A percentile compares a stretch with the other conserved stretches of the same genome.
These are phyloP conservation scores for Pythium sp. DNA, from an alignment of 352 stramenopile species.

Conservation along the genomic window DNA sequence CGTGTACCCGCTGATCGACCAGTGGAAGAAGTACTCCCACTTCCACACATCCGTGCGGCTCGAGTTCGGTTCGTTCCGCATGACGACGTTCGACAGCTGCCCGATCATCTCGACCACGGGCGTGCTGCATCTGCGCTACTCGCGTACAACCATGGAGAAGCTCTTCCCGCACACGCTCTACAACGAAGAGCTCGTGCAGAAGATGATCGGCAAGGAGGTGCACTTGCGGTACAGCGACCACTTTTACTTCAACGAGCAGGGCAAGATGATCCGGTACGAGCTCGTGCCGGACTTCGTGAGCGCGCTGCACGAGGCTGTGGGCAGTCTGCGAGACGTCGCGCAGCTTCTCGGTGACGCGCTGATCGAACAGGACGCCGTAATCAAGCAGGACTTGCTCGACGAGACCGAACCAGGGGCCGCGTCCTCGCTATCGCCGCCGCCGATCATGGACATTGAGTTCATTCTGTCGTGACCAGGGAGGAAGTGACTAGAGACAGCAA, in stretches of 20 bases:
- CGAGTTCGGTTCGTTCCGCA: conserved; percentile 20
- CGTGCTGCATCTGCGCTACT: conserved; percentile 42
- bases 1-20: conserved; percentile 21
- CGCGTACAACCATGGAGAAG: conserved; percentile 39
- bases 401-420: neutral
- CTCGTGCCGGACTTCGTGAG: conserved; percentile 35
- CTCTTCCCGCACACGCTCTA: conserved; percentile 38
- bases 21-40: conserved; percentile 28
- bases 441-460: conserved; percentile 25
- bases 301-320: conserved; percentile 36
- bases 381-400: conserved; percentile 18
- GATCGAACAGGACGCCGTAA: conserved; percentile 29
- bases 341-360: conserved; percentile 32
- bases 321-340: conserved; percentile 31
- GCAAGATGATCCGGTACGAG: conserved; percentile 30
- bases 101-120: conserved; percentile 28
- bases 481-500: neutral
- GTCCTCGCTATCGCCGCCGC: neutral
- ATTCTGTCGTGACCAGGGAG: conserved; percentile 22
- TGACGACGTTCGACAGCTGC: conserved; percentile 23
- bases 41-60: conserved; percentile 34
- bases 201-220: conserved; percentile 43
- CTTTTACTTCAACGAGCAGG: conserved; percentile 38
- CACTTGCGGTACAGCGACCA: conserved; percentile 35
- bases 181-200: conserved; percentile 39